A percentile compares a stretch with the other conserved stretches of the same genome.
Evolutionary conservation across 2,329 filamentous ascomycete species (phyloP).

Genomic region (Colletotrichum falcatum): DNA sequence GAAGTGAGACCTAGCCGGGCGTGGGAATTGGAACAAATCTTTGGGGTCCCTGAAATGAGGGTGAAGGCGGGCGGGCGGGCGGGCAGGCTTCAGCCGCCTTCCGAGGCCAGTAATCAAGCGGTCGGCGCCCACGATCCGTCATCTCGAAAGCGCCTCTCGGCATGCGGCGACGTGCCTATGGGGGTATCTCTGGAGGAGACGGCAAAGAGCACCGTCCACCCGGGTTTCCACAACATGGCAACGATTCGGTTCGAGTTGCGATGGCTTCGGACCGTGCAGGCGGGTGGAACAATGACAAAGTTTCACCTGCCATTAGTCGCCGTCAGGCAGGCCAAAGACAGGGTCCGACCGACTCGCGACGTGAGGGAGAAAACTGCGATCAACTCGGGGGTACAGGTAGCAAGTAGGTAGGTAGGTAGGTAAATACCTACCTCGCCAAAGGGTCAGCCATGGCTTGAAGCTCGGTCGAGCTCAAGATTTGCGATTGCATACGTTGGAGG

Average conservation of each 20-base stretch:
- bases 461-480: not conserved
- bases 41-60: conserved; percentile 7
- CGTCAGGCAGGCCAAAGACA: not conserved
- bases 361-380: not conserved
- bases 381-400: conserved; percentile 1
- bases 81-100: conserved; percentile 6
- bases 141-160: conserved; percentile 2
- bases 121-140: conserved; percentile 16
- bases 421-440: no score
- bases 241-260: not conserved
- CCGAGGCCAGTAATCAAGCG: conserved; percentile 1
- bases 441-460: not conserved
- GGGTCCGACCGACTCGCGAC: conserved; percentile 14
- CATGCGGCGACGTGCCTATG: not conserved
- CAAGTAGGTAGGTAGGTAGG: not conserved
- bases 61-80: not conserved
- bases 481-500: not conserved
- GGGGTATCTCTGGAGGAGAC: not conserved
- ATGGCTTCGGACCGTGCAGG: conserved; percentile 8
- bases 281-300: not conserved
- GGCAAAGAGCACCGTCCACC: not conserved
- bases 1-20: conserved; percentile 20
- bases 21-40: conserved; percentile 24
- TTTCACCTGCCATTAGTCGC: conserved; percentile 12
- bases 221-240: not conserved